phyloP scores from a whole-genome alignment of 306 rosid species.

The Castanopsis chinensis region DNA sequence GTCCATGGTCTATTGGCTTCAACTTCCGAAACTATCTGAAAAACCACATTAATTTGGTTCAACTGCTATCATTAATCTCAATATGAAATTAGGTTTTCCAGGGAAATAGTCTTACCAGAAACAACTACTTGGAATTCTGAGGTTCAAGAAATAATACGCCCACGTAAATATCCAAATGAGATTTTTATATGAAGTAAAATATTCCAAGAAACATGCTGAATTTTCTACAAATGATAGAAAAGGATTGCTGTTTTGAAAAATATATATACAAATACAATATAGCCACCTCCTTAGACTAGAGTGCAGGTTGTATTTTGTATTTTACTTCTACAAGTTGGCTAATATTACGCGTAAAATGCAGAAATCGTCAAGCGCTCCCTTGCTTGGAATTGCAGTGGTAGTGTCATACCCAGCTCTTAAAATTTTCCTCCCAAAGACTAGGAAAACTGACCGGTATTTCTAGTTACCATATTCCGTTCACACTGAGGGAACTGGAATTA shows the following conservation, averaged over 20 bases:
- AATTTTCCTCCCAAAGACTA: no score
- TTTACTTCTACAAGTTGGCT: no score
- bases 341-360: no score
- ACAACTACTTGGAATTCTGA: conserved; percentile 18
- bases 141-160: background rate
- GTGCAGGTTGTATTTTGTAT: background rate
- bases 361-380: no score
- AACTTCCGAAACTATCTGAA: conserved; percentile 27
- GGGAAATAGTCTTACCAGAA: conserved; percentile 16
- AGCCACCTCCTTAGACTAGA: conserved; percentile 22
- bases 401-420: no score
- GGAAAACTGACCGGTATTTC: no score
- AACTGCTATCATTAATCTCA: conserved; percentile 25
- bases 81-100: conserved; percentile 9
- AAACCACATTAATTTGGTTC: conserved; percentile 7
- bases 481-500: no score
- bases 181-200: background rate
- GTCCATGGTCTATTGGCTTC: conserved; percentile 20
- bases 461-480: no score
- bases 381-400: no score
- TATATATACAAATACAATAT: background rate
- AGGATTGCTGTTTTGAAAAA: background rate
- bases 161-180: conserved; percentile 4
- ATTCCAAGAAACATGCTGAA: background rate
- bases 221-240: background rate